These are phyloP conservation scores for Chaetomium cochliodes DNA, from an alignment of 495 filamentous ascomycete genomes.

Conservation along the genomic window DNA sequence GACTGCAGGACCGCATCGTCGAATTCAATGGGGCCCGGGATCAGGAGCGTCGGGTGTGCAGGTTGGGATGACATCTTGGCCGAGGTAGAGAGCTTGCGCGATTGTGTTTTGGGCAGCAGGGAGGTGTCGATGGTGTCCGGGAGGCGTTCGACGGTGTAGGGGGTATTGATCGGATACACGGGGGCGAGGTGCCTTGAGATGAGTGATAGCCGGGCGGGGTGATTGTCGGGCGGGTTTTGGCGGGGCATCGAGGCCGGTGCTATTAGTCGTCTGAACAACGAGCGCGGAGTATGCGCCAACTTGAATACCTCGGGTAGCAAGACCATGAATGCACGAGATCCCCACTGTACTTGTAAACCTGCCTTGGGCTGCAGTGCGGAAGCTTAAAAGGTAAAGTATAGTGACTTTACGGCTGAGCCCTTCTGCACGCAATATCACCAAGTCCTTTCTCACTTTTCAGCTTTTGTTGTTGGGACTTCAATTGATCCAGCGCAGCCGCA, in stretches of 20 bases:
- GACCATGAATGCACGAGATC: constrained; percentile 19
- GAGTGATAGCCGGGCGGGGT: constrained; percentile 69
- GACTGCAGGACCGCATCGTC: constrained; percentile 94
- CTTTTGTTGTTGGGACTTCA: neutral
- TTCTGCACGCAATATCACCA: neutral
- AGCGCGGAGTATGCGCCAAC: constrained; percentile 38
- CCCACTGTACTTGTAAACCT: constrained; percentile 20
- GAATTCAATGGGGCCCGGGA: constrained; percentile 97
- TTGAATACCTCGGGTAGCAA: constrained; percentile 35
- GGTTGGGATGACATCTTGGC: constrained; percentile 75
- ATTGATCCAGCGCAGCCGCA: neutral
- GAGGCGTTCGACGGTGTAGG: constrained; percentile 46
- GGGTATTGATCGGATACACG: constrained; percentile 51
- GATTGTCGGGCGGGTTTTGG: constrained; percentile 53
- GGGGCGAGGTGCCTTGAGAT: constrained; percentile 76
- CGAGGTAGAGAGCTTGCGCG: constrained; percentile 35
- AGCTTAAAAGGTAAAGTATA: neutral
- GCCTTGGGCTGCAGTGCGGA: neutral
- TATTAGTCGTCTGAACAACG: constrained; percentile 31
- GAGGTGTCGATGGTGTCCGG: constrained; percentile 58
- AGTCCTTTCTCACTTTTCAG: neutral
- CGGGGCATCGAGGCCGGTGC: constrained; percentile 46
- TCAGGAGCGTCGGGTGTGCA: constrained; percentile 78
- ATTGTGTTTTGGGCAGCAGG: constrained; percentile 35
- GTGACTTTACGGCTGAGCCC: neutral